Evolutionary conservation across 331 rosid genomes (phyloP), one percentile per base, ranked within the genome.

Genomic region (Prunus yedoensis): DNA sequence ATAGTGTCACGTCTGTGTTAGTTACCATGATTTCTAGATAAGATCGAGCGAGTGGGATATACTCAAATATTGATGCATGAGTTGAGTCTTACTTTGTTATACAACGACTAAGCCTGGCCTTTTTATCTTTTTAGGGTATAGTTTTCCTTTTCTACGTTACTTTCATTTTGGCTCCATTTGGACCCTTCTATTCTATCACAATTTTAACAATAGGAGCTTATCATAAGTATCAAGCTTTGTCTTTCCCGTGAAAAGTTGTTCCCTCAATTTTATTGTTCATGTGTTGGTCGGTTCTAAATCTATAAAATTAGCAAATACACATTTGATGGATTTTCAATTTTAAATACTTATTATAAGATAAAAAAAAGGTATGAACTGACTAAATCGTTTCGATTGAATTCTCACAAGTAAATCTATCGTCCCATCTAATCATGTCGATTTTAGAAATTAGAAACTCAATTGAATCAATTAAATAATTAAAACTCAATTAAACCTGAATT

Each of bases 1-100:
- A 2, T 2, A 56, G 53, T 74, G 67, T 71, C 72, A 28, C 23
- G 18, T 30, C 47, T 11, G 84, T 67, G 50, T 60, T 71, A 60
- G 14, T 59, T 78, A 52, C 70, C 66, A 16, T 50, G 9, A 5
- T 41, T 35, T 62, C 3, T 0, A 28, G 68, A 62, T 62, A 30
- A 16, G 14, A 18, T 14, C 30, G 28, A 46, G 35, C 18, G 4
- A 28, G 28, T 17, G 16, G 13, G 56, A 47, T 14, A 27, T 23
- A 1, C 23, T 46, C 57, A 12, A 47, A 2, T 11, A 47, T 12
- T 47, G 4, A 10, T 12, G 52, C 52, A 47, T 4, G 52, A 14
- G 15, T 14, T 38, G 43, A 11, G 16, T 47, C 18, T 25, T 60
- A 27, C 5, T 59, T 16, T 25, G 27, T 21, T 57, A 30, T 71